phyloP scores from a whole-genome alignment of 2,329 filamentous ascomycete genomes.

The Calonectria leucothoes region DNA sequence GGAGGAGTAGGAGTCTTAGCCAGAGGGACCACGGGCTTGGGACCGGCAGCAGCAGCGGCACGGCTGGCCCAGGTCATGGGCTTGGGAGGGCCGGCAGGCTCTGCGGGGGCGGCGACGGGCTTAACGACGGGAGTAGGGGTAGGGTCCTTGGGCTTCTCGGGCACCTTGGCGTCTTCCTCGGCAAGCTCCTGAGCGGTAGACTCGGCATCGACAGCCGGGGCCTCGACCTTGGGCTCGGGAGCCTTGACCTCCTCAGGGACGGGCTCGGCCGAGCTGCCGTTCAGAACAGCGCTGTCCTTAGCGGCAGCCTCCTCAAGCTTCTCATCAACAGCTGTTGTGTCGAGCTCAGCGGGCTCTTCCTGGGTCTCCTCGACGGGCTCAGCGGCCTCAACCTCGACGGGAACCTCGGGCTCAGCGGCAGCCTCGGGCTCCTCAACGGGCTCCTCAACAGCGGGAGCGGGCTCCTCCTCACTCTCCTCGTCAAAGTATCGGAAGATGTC shows the following conservation, averaged over 20 bases:
- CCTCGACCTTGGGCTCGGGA: conserved; percentile 51
- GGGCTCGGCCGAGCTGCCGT: conserved; percentile 47
- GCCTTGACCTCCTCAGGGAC: conserved; percentile 52
- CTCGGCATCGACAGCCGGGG: conserved; percentile 55
- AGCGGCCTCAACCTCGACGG: conserved; percentile 45
- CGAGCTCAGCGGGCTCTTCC: conserved; percentile 47
- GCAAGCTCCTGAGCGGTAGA: conserved; percentile 64
- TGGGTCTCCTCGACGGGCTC: conserved; percentile 44
- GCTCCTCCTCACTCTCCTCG: conserved; percentile 82
- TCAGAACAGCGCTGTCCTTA: conserved; percentile 49
- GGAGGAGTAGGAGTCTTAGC: conserved; percentile 69
- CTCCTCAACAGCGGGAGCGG: conserved; percentile 50
- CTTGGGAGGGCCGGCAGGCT: conserved; percentile 63
- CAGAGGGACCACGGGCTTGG: conserved; percentile 64
- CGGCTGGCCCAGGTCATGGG: conserved; percentile 83
- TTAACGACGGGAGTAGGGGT: conserved; percentile 63
- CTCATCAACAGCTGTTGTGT: conserved; percentile 73
- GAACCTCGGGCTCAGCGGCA: conserved; percentile 41
- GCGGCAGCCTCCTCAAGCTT: conserved; percentile 75
- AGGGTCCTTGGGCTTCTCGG: conserved; percentile 76
- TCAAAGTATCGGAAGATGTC: conserved; percentile 96
- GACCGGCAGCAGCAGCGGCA: conserved; percentile 68
- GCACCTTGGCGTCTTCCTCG: conserved; percentile 67
- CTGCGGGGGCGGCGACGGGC: conserved; percentile 50
- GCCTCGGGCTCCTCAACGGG: conserved; percentile 50